These are phyloP conservation scores for Yamadazyma jaroonii DNA, from an alignment of 1,139 yeast species.

Conservation along the genomic window DNA sequence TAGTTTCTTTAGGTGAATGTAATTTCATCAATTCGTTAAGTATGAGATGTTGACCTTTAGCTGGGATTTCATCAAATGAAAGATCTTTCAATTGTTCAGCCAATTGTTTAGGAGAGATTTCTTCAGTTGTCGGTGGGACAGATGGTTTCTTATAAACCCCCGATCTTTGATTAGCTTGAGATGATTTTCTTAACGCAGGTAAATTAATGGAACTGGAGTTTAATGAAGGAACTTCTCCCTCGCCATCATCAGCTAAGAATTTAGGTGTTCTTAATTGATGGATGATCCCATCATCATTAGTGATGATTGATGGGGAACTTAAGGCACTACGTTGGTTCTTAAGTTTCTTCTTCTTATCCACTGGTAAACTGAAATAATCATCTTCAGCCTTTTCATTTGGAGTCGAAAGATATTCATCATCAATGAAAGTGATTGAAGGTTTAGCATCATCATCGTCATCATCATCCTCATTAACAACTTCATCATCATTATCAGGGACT, in stretches of 20 bases:
- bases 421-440: slow-evolving; percentile 32
- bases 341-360: slow-evolving; percentile 10
- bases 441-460: slow-evolving; percentile 15
- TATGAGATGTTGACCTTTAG: slow-evolving; percentile 85
- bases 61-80: slow-evolving; percentile 82
- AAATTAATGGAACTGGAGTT: slow-evolving; percentile 12
- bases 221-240: slow-evolving; percentile 16
- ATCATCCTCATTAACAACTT: slow-evolving; percentile 20
- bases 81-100: slow-evolving; percentile 39
- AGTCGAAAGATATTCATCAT: slow-evolving; percentile 18
- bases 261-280: slow-evolving; percentile 37
- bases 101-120: slow-evolving; percentile 23
- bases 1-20: slow-evolving; percentile 54
- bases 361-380: slow-evolving; percentile 16
- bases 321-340: slow-evolving; percentile 9
- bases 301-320: slow-evolving; percentile 33
- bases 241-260: slow-evolving; percentile 31
- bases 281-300: slow-evolving; percentile 38
- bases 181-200: slow-evolving; percentile 4
- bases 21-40: slow-evolving; percentile 76
- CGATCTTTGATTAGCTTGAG: slow-evolving; percentile 5
- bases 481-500: slow-evolving; percentile 49
- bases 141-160: slow-evolving; percentile 5
- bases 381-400: slow-evolving; percentile 17
- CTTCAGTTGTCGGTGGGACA: background rate